phyloP scores from a whole-genome alignment of 108 stramenopile genomes.

The Cyclotella kingstonii region DNA sequence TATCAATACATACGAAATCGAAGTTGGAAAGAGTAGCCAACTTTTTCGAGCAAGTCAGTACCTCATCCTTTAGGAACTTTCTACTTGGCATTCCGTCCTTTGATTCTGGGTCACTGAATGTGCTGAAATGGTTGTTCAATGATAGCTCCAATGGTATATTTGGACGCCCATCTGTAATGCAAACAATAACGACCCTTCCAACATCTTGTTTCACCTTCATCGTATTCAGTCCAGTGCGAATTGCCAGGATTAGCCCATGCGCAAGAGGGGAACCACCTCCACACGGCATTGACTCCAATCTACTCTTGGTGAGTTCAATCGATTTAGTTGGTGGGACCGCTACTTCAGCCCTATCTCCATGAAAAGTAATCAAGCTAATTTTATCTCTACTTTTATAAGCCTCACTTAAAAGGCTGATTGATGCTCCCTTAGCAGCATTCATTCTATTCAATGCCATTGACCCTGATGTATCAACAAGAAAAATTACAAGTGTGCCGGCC shows the following conservation, averaged over 20 bases:
- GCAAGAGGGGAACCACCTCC: slow-evolving; percentile 80
- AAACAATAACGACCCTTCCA: slow-evolving; percentile 62
- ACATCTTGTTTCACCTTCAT: slow-evolving; percentile 68
- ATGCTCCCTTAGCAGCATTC: slow-evolving; percentile 82
- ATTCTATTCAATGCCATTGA: slow-evolving; percentile 84
- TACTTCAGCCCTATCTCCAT: slow-evolving; percentile 69
- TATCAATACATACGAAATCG: slow-evolving; percentile 63
- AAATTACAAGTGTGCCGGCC: slow-evolving; percentile 77
- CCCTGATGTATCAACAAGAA: slow-evolving; percentile 75
- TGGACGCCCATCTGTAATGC: slow-evolving; percentile 67
- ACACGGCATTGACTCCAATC: slow-evolving; percentile 79
- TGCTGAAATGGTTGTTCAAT: slow-evolving; percentile 42
- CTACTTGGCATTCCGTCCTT: slow-evolving; percentile 59
- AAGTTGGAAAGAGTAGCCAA: slow-evolving; percentile 47
- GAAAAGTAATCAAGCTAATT: slow-evolving; percentile 74
- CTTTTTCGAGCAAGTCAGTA: slow-evolving; percentile 52
- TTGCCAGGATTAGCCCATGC: slow-evolving; percentile 60
- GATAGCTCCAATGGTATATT: slow-evolving; percentile 61
- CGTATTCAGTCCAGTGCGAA: slow-evolving; percentile 64
- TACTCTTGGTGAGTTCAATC: slow-evolving; percentile 64
- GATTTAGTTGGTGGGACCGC: slow-evolving; percentile 77
- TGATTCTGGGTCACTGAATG: slow-evolving; percentile 31
- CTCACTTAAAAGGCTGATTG: slow-evolving; percentile 59
- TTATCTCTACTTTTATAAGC: slow-evolving; percentile 78
- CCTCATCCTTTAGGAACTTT: slow-evolving; percentile 61